Evolutionary conservation across 306 rosid species (phyloP).

Genomic region (Cyclanthera cordifolia): DNA sequence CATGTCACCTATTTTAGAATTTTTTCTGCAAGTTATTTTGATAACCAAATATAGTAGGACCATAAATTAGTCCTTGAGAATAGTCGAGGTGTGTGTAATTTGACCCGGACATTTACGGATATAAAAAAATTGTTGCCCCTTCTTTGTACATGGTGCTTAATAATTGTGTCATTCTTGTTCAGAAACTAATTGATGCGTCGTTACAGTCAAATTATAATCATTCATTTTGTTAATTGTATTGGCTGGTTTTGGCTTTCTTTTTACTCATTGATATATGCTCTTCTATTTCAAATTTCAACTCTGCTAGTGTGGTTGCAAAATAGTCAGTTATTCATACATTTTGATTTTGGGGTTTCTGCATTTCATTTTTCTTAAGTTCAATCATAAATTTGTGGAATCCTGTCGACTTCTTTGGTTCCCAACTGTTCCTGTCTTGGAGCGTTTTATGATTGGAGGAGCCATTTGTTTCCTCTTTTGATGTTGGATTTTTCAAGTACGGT

Average conservation of each 20-base stretch:
- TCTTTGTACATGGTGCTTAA: too few species aligned
- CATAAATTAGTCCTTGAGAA: too few species aligned
- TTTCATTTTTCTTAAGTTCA: background rate
- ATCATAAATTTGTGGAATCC: background rate
- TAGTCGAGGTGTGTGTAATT: too few species aligned
- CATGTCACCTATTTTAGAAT: too few species aligned
- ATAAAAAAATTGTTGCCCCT: too few species aligned
- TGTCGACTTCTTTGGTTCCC: background rate
- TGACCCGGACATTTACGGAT: too few species aligned
- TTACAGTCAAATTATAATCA: background rate
- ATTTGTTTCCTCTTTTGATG: background rate
- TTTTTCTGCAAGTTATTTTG: too few species aligned
- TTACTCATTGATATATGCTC: background rate
- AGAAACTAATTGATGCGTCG: background rate
- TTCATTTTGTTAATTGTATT: background rate
- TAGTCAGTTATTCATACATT: background rate
- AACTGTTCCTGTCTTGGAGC: background rate
- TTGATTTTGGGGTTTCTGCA: background rate
- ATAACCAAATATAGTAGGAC: too few species aligned
- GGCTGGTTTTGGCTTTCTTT: constrained; percentile 1
- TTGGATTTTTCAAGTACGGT: background rate
- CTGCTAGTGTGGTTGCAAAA: background rate
- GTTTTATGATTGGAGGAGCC: too few species aligned
- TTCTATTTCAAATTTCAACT: background rate
- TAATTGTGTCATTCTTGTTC: too few species aligned